Base-by-base conservation (phyloP, 2,329 filamentous ascomycete species). In the Ophiostoma tasmaniense region DNA sequence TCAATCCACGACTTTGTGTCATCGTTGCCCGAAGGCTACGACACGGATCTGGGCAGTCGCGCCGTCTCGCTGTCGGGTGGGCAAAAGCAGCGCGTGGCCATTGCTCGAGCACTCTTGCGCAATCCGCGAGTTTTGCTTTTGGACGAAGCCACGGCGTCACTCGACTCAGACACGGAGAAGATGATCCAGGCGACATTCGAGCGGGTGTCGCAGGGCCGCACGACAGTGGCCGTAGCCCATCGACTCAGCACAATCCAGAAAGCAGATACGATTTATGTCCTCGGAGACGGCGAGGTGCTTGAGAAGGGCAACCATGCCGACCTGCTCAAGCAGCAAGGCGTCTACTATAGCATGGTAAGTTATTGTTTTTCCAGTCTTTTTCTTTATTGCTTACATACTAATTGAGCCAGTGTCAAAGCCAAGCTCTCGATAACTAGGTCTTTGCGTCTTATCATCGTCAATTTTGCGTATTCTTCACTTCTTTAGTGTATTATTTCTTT, bases 41-140 rank as follows among this genome's bases (percentile, higher is more conserved):
- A 86, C 71, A 92, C 90, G 0, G 79, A 85, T 67, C 82, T 91
- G 37, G 90, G 90, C 42, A 87, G 87, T 68, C 84, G 85, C 65
- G 90, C 90, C 20, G 85, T 89, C 0, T 85, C 84, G 0, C 79
- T 97, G 14, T 93, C 90, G 1, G 94, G 94, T 68, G 94, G 94
- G 0, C 94, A 98, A 79, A 81, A 81, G 8, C 85, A 87, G 73
- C 80, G 85, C 1, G 75, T 87, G 20, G 80, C 83, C 10, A 86
- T 87, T 66, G 85, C 86, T 0, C 78, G 85, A 4, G 85, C 85
- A 0, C 76, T 87, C 0, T 78, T 85, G 0, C 78, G 85, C 1
- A 78, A 82, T 28, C 85, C 85, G 0, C 78, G 81, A 45, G 77
- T 87, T 0, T 74, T 87, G 11, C 78, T 88, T 6, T 77, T 88